A percentile compares a stretch with the other conserved stretches of the same genome.
Conservation (phyloP, 2,329 filamentous ascomycete species). For the Lomentospora prolificans region DNA sequence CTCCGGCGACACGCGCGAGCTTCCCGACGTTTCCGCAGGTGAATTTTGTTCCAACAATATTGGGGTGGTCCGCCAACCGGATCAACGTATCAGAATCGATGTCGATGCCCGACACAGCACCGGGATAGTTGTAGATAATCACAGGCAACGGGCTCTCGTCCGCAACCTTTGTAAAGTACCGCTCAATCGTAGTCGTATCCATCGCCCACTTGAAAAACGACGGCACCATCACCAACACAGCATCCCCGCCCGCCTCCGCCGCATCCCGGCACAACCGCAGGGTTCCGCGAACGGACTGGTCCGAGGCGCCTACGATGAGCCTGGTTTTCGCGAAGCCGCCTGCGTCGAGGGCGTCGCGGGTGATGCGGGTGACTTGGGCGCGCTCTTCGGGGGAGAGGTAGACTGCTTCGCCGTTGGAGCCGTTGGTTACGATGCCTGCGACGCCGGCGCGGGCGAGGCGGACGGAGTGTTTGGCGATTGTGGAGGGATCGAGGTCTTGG, state of each 20-base stretch:
- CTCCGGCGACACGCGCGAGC: slow-evolving; percentile 44
- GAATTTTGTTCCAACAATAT: slow-evolving; percentile 49
- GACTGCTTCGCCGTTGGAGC: slow-evolving; percentile 60
- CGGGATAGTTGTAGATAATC: slow-evolving; percentile 17
- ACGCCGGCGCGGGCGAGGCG: slow-evolving; percentile 55
- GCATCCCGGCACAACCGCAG: slow-evolving; percentile 11
- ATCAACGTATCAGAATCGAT: slow-evolving; percentile 15
- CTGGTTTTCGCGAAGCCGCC: slow-evolving; percentile 44
- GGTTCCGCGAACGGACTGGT: slow-evolving; percentile 14
- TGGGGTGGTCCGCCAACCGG: slow-evolving; percentile 42
- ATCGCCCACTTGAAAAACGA: slow-evolving; percentile 15
- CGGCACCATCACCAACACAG: slow-evolving; percentile 13
- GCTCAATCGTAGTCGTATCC: slow-evolving; percentile 10
- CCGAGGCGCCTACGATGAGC: slow-evolving; percentile 13
- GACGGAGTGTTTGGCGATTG: slow-evolving; percentile 47
- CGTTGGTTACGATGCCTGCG: slow-evolving; percentile 59
- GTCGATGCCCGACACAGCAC: slow-evolving; percentile 15
- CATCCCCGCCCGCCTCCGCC: slow-evolving; percentile 10
- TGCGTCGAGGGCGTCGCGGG: slow-evolving; percentile 36
- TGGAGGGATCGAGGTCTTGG: slow-evolving; percentile 52
- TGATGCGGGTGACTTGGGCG: slow-evolving; percentile 10
- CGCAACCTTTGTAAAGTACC: slow-evolving; percentile 12
- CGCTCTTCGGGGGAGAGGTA: slow-evolving; percentile 25
- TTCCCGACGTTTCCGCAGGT: slow-evolving; percentile 45
- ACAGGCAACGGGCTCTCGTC: slow-evolving; percentile 14